Evolutionary conservation across 805 yeast genomes (phyloP).

Genomic region (Lachancea dasiensis): DNA sequence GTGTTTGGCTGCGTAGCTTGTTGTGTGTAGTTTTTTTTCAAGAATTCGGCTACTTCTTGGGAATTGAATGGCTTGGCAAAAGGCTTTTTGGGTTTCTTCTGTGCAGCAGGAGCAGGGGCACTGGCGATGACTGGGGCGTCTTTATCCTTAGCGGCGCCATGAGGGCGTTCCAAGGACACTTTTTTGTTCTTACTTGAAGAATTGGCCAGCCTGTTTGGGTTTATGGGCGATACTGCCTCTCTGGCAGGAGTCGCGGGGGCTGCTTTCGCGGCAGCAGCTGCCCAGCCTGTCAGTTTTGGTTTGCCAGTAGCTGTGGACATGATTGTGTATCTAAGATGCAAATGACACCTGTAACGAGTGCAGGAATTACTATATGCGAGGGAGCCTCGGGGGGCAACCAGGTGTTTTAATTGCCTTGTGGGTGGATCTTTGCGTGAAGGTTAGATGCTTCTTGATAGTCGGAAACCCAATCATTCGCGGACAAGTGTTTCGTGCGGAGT

Average conservation of each 20-base stretch:
- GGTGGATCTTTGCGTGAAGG: too few relatives aligned
- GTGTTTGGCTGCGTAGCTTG: conserved; percentile 10
- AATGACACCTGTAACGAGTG: background rate
- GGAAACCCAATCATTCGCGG: too few relatives aligned
- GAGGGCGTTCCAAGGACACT: background rate
- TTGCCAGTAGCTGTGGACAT: conserved; percentile 12
- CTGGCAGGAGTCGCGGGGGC: conserved; percentile 17
- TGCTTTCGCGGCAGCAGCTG: conserved; percentile 29
- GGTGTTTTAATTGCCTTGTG: too few relatives aligned
- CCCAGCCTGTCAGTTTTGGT: conserved; percentile 30
- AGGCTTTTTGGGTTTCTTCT: conserved; percentile 10
- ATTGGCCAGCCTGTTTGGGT: background rate
- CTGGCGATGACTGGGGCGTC: too few relatives aligned
- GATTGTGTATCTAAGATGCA: background rate
- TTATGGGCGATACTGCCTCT: background rate
- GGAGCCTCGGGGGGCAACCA: too few relatives aligned
- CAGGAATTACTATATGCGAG: background rate
- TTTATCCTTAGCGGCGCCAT: conserved; percentile 1
- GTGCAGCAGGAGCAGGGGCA: too few relatives aligned
- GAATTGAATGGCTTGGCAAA: conserved; percentile 20
- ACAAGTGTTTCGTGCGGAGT: too few relatives aligned
- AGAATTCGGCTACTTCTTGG: conserved; percentile 22
- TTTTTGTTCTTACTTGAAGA: background rate
- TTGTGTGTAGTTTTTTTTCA: conserved; percentile 12
- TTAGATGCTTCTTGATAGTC: too few relatives aligned